Evolutionary conservation across 495 filamentous ascomycete genomes (phyloP), one percentile per base, ranked within the genome.

Genomic region (Aspergillus affinis): DNA sequence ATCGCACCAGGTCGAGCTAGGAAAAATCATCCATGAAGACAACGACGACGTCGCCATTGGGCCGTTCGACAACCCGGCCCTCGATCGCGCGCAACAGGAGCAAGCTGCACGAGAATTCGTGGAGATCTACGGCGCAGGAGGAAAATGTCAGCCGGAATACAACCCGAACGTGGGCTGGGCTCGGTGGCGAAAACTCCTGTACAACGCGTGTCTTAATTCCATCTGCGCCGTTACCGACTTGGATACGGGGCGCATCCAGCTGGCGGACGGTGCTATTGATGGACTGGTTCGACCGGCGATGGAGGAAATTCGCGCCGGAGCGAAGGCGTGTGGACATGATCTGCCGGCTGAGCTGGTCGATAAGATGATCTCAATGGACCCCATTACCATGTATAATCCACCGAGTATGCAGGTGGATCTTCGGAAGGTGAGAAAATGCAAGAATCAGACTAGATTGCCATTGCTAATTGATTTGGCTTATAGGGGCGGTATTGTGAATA

Each of bases 161-260:
- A 54, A 70, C 4, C 58, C 65, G 0, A 66, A 84, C 55, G 77
- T 84, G 0, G 60, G 56, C 0, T 70, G 61, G 26, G 59, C 64
- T 6, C 67, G 81, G n/a, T 86, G 81, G 82, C 61, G 72, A 4
- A 85, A 83, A 66, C 68, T 82, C 21, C 58, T 80, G 0, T 82
- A 78, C 61, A 85, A 84, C 58, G 75, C 75, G 1, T 77, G 68
- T 12, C 77, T 72, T 57, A 83, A 83, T 55, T 64, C 75, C 0
- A 64, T 80, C 19, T 78, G 74, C 47, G 70, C 80, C 0, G 72
- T 84, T 12, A 75, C 79, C 2, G 71, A 73, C 18, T 69, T 86
- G 58, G 82, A 86, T 57, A 78, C 75, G 0, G 67, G 68, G 0
- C 57, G 67, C 1, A 68, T 81, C 18, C 65, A 80, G 55, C 58